Evolutionary conservation across 371 early-diverging fungal genomes (phyloP).

Genomic region (Gilbertella persicaria): DNA sequence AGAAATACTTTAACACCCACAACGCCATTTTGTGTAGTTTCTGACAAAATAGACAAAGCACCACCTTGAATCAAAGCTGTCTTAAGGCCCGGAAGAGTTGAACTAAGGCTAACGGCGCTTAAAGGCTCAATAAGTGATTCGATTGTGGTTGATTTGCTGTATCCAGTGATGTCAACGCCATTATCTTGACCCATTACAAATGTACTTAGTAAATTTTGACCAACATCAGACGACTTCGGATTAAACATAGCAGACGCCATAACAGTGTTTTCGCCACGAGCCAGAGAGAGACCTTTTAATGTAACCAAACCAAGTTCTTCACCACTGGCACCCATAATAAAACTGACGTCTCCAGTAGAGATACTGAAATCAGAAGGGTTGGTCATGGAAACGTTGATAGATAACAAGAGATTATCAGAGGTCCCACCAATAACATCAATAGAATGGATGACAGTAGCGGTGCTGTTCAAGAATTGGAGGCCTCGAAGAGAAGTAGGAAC

Average conservation of each 20-base stretch:
- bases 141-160: constrained; percentile 45
- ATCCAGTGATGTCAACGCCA: constrained; percentile 50
- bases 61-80: constrained; percentile 52
- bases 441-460: constrained; percentile 59
- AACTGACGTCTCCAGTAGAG: constrained; percentile 52
- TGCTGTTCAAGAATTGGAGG: constrained; percentile 61
- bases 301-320: constrained; percentile 50
- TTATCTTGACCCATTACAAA: constrained; percentile 60
- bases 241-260: constrained; percentile 51
- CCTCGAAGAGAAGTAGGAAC: constrained; percentile 58
- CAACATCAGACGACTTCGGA: constrained; percentile 49
- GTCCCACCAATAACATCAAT: constrained; percentile 64
- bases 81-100: constrained; percentile 58
- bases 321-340: constrained; percentile 45
- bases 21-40: constrained; percentile 41
- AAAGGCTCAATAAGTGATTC: constrained; percentile 50
- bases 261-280: constrained; percentile 53
- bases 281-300: constrained; percentile 45
- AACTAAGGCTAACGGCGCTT: constrained; percentile 40
- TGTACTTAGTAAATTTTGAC: constrained; percentile 51
- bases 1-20: constrained; percentile 56
- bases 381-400: constrained; percentile 55
- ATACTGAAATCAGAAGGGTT: constrained; percentile 66
- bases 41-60: constrained; percentile 44
- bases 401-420: constrained; percentile 44